Evolutionary conservation across 2,329 filamentous ascomycete species (phyloP), one percentile per base, ranked within the genome.

Genomic region (Hysterium pulicare): DNA sequence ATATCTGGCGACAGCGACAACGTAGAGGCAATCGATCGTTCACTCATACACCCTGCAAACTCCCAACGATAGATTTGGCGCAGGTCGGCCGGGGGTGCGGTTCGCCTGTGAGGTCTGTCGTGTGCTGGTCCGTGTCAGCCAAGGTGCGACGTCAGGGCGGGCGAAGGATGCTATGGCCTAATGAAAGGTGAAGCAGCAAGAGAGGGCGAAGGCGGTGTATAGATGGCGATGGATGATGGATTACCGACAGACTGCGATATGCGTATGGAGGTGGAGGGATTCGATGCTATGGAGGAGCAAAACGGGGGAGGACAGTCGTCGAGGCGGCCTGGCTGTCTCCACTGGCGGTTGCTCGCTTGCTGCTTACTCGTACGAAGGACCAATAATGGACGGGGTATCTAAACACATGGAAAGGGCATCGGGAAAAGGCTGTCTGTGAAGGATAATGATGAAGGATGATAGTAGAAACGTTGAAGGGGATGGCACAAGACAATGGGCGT

Each of bases 111-210:
- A 21, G 50, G 15, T 45, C 50, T 44, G 60, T 62, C 61, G 62
- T 62, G 62, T 63, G 62, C 61, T 59, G 59, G 53, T 56, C 42
- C 45, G 58, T 52, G 56, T 47, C 45, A 50, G 56, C 41, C 28
- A 55, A 48, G 19, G 62, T 57, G 61, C 61, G 55, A 58, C 55
- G 58, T 49, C 53, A 52, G 53, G 49, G 45, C 45, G 7, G 45
- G 48, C 44, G 49, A 44, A 45, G 44, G 40, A 41, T 51, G 52
- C 49, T 42, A 36, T n/a, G 33, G 44, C 34, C 42, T 31, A 35
- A 21, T 22, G 40, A 16, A 37, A 34, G 35, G 31, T 17, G 40
- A 33, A 38, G 46, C 46, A 44, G 48, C 45, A 33, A 23, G 15
- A 33, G 22, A 31, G 33, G 36, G 16, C 26, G 45, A n/a, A 16